A percentile compares a stretch with the other conserved stretches of the same genome.
phyloP scores from a whole-genome alignment of 2,329 filamentous ascomycete genomes.

The Xylariaceae sp. region DNA sequence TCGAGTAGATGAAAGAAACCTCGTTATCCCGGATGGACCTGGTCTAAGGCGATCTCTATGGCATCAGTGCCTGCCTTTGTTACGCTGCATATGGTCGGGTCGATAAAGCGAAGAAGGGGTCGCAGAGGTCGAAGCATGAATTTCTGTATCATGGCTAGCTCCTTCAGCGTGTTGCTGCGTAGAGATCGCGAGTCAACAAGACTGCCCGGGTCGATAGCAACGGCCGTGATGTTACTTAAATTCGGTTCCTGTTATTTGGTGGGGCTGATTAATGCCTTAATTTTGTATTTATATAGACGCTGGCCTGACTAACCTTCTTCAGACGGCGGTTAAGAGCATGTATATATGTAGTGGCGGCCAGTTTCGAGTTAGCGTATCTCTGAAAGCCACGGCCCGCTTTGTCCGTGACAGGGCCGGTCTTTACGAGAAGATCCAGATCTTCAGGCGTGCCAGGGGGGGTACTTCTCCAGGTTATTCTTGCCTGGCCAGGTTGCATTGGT shows the following conservation, averaged over 20 bases:
- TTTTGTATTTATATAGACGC: too few species aligned
- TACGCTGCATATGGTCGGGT: conserved; percentile 37
- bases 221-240: conserved; percentile 33
- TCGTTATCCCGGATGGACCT: conserved; percentile 33
- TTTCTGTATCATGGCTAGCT: conserved; percentile 24
- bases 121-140: conserved; percentile 33
- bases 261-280: too few species aligned
- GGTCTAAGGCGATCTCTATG: conserved; percentile 25
- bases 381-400: conserved; percentile 43
- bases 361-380: conserved; percentile 46
- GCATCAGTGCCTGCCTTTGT: conserved; percentile 33
- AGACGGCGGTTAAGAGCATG: conserved; percentile 41
- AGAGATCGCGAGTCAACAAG: conserved; percentile 43
- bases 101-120: conserved; percentile 31
- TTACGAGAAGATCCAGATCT: conserved; percentile 41
- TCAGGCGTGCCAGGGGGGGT: conserved; percentile 39
- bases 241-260: conserved; percentile 31
- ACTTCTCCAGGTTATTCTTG: conserved; percentile 41
- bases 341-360: conserved; percentile 41
- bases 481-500: conserved; percentile 40
- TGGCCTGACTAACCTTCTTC: conserved; percentile 16
- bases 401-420: conserved; percentile 34
- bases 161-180: conserved; percentile 33
- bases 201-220: conserved; percentile 36
- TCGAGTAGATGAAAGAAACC: conserved; percentile 36